Evolutionary conservation across 768 basidiomycete genomes (phyloP).

Genomic region (Chalciporus chontae): DNA sequence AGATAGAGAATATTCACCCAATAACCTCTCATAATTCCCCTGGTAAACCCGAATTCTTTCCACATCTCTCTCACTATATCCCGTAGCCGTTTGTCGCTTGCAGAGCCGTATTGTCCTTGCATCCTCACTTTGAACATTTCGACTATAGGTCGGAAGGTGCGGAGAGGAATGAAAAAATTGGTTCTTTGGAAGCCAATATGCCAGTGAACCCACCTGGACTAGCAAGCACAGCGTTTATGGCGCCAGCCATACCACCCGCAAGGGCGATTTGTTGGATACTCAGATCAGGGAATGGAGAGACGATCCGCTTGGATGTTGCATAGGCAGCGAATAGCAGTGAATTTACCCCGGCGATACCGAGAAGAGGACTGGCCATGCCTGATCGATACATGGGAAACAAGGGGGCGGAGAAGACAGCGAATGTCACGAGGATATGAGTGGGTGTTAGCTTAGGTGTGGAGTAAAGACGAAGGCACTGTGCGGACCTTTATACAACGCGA

Average conservation of each 20-base stretch:
- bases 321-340: conserved; percentile 93
- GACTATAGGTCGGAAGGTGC: conserved; percentile 40
- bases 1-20: conserved; percentile 58
- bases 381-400: neutral
- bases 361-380: conserved; percentile 89
- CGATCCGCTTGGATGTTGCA: conserved; percentile 70
- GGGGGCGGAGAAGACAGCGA: too few relatives aligned
- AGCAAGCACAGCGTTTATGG: conserved; percentile 84
- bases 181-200: neutral
- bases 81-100: conserved; percentile 73
- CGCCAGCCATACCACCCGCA: conserved; percentile 92
- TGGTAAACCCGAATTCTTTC: conserved; percentile 76
- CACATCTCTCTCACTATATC: conserved; percentile 80
- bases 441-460: too few relatives aligned
- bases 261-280: conserved; percentile 74
- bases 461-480: neutral
- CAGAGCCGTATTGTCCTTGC: conserved; percentile 91
- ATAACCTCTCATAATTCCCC: conserved; percentile 94
- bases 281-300: conserved; percentile 87
- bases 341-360: conserved; percentile 95
- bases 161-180: neutral
- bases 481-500: conserved; percentile 92
- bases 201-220: conserved; percentile 64
- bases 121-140: conserved; percentile 99
- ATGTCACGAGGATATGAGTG: neutral